Evolutionary conservation across 73 alveolate species (phyloP), one percentile per base, ranked within the genome.

Genomic region (Paramecium primaurelia): DNA sequence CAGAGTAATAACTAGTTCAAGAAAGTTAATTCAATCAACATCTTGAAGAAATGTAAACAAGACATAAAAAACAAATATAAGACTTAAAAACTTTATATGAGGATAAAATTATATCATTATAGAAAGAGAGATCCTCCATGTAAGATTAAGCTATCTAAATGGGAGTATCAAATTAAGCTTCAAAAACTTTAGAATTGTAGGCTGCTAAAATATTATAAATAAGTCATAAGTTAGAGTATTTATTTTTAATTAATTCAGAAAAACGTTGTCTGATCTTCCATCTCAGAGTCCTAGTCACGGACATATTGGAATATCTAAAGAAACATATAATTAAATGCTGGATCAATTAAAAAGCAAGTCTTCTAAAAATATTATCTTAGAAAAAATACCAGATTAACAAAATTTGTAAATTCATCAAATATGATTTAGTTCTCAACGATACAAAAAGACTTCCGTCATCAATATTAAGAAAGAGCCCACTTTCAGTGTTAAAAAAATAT

Each of bases 251-350:
- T 64, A 5, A 12, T 11, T 64, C 11, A 64, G 84, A 34, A 64
- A 64, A 64, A 64, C 84, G 2, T 64, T 64, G 84, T 28, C 84
- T 28, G 84, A 64, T 64, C 84, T 64, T 64, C 84, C 84, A 64
- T 12, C 84, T 64, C 16, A 64, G 8, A 64, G 84, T 26, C 51
- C 84, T 3, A 64, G 84, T 28, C 84, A 64, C 28, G 47, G 84
- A 28, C 84, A 64, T 18, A 64, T 64, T 11, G 84, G 84, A 64
- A 64, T 64, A 32, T 12, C 84, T 32, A 64, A 64, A 64, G 84
- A 64, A 64, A 34, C 28, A 28, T 64, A 64, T 64, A 51, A 64
- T 34, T 34, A 26, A 32, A 64, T 64, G 84, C 25, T 64, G 16
- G 42, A 28, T 2, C 28, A 64, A 64, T 64, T 64, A 64, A 64